Evolutionary conservation across 768 basidiomycete species (phyloP), one percentile per base, ranked within the genome.

Genomic region (Lactarius tabidus): DNA sequence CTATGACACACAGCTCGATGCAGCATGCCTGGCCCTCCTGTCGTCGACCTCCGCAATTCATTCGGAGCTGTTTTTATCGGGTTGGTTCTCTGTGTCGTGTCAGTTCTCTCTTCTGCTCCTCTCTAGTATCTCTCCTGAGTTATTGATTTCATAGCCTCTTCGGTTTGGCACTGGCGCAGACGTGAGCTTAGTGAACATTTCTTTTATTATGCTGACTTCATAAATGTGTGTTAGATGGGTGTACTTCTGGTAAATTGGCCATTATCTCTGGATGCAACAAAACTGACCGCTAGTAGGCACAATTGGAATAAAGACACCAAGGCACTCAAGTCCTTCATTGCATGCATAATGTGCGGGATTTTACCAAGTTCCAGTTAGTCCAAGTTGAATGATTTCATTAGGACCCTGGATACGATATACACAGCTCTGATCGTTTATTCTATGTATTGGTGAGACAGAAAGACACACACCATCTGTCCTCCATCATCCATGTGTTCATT

Each of bases 341-440:
- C 41, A 1, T 14, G 33, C 28, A 23, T 63, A 52, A 1, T 58
- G 62, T 63, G 35, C 3, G 62, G 41, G 10, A 20, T 12, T 20
- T 23, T 31, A n/a, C 14, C 6, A n/a, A 14, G 7, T 33, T 6
- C 23, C 15, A 6, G 18, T 17, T 8, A 17, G 10, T n/a, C 33
- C 38, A 4, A 38, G 7, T 26, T 6, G 4, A 20, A 36, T 38
- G 8, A 3, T 9, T 28, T 23, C n/a, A 12, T 38, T 29, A 81
- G 80, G 70, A 1, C 78, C 17, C 68, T 82, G 64, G 82, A 84
- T 70, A 79, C 80, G 0, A 36, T 74, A 3, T 82, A 84, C 67
- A 70, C 82, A 17, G 70, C 75, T 23, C 70, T 84, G 2, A 81
- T 79, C 70, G 77, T 77, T 2, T 74, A 78, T 31, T 70, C 81